Conservation (phyloP, 192 early-diverging fungal species). For the Backusella morwellensis region DNA sequence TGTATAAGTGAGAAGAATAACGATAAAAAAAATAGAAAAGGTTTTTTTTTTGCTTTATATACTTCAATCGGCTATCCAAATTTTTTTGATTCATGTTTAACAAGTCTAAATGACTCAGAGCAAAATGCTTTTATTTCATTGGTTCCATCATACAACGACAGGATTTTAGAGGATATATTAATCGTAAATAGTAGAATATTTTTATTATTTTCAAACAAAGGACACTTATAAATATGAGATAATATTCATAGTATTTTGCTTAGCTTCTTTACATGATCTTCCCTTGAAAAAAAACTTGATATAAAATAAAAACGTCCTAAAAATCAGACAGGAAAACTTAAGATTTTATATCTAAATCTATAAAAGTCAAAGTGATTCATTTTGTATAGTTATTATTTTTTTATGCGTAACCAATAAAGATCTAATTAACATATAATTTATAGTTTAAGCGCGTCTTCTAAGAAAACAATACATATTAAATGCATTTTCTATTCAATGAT, state of each 20-base stretch:
- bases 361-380: too few species aligned
- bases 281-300: background rate
- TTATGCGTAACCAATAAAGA: too few species aligned
- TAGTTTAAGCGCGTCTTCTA: too few species aligned
- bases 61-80: background rate
- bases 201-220: background rate
- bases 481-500: too few species aligned
- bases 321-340: too few species aligned
- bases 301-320: too few species aligned
- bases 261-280: background rate
- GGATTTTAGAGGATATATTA: background rate
- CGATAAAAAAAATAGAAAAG: background rate
- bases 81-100: background rate
- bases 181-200: background rate
- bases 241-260: background rate
- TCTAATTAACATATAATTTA: too few species aligned
- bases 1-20: background rate
- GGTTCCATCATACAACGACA: background rate
- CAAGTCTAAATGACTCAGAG: slow-evolving; percentile 8
- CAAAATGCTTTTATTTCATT: background rate
- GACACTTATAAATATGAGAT: background rate
- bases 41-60: background rate
- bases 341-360: too few species aligned
- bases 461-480: too few species aligned
- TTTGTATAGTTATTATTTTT: too few species aligned